phyloP scores from a whole-genome alignment of 169 alveolate species.

The Eimeria acervulina region DNA sequence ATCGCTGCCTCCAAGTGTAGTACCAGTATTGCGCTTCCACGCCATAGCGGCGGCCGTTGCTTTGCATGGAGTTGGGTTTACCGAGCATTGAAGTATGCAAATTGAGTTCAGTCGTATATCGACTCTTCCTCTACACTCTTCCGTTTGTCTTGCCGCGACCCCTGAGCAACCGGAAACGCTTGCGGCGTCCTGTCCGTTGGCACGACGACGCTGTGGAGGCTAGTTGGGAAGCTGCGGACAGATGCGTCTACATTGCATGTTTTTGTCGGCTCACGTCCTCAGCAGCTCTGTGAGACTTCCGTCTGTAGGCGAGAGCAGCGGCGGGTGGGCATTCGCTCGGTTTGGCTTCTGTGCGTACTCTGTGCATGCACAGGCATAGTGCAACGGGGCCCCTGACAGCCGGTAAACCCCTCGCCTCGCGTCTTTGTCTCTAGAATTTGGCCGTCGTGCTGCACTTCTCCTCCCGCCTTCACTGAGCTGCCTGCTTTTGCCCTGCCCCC shows the following conservation, averaged over 20 bases:
- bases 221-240: background rate
- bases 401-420: background rate
- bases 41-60: background rate
- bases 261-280: conserved; percentile 24
- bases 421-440: background rate
- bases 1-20: conserved; percentile 24
- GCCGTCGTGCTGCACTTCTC: background rate
- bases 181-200: background rate
- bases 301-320: conserved; percentile 1
- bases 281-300: conserved; percentile 14
- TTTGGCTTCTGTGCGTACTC: background rate
- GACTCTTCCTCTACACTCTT: background rate
- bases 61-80: background rate
- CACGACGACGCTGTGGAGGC: conserved; percentile 3
- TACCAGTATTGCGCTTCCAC: conserved; percentile 30
- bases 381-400: background rate
- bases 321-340: background rate
- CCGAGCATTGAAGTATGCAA: background rate
- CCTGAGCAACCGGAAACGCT: background rate
- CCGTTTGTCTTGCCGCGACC: conserved; percentile 34
- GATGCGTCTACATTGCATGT: background rate
- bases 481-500: background rate
- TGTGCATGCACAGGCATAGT: conserved; percentile 18
- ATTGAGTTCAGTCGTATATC: background rate
- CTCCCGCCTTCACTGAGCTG: background rate